phyloP scores from a whole-genome alignment of 2,329 filamentous ascomycete species.

The Fusarium verticillioides region DNA sequence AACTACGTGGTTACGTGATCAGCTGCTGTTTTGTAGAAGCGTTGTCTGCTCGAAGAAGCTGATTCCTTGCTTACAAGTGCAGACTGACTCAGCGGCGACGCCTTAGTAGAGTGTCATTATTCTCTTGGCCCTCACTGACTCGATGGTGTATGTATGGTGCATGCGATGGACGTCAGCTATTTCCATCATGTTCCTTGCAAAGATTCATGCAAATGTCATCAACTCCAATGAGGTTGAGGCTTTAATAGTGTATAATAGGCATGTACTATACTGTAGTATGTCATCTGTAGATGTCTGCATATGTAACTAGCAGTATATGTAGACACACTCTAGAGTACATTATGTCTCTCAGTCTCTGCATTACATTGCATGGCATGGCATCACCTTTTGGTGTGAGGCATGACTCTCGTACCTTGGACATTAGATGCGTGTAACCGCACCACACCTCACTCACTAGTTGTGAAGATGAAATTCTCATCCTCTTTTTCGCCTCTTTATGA shows the following conservation, averaged over 20 bases:
- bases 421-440: slow-evolving; percentile 26
- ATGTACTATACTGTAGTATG: background rate
- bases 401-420: slow-evolving; percentile 16
- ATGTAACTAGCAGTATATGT: background rate
- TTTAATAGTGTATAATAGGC: background rate
- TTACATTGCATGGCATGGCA: background rate
- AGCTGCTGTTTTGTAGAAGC: background rate
- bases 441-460: background rate
- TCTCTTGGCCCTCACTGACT: background rate
- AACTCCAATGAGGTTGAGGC: background rate
- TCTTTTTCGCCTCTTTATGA: background rate
- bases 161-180: background rate
- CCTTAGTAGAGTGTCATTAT: background rate
- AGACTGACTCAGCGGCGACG: background rate
- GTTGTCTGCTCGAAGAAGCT: background rate
- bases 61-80: background rate
- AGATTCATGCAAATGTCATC: background rate
- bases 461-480: background rate
- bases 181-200: background rate
- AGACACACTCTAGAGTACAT: background rate
- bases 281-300: background rate
- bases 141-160: background rate
- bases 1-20: background rate
- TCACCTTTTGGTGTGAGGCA: background rate
- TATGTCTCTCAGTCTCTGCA: background rate